These are phyloP conservation scores for Lactarius evosmus DNA, from an alignment of 768 basidiomycete genomes.

Conservation along the genomic window DNA sequence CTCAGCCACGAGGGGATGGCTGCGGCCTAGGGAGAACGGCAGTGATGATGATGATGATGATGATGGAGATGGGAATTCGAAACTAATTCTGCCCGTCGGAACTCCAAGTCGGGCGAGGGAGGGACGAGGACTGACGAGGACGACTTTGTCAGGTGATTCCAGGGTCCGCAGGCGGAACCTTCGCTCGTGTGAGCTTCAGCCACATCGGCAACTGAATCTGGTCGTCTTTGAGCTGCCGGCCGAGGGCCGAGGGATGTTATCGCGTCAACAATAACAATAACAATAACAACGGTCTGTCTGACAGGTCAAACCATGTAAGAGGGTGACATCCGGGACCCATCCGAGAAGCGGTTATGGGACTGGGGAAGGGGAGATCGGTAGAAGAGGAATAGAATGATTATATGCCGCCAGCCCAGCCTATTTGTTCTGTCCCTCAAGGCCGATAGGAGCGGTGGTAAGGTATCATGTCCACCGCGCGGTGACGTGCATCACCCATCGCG, in stretches of 20 bases:
- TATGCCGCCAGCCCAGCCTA: not conserved
- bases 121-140: not conserved
- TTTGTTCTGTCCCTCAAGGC: not conserved
- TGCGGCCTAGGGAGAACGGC: not conserved
- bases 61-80: not conserved
- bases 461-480: not conserved
- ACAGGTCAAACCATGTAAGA: too few species aligned
- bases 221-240: not conserved
- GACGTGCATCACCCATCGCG: not conserved
- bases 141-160: not conserved
- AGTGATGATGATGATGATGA: not conserved
- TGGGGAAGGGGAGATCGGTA: not conserved
- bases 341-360: not conserved
- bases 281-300: too few species aligned
- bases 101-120: not conserved
- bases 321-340: too few species aligned
- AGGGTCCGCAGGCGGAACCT: not conserved
- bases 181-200: not conserved
- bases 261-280: not conserved
- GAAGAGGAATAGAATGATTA: not conserved
- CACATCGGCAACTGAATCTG: conserved; percentile 10
- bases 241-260: not conserved
- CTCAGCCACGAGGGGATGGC: not conserved
- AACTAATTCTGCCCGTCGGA: not conserved
- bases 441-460: not conserved